Evolutionary conservation across 148 eudicot genomes (phyloP).

Genomic region (Rhododendron kiyosumense): DNA sequence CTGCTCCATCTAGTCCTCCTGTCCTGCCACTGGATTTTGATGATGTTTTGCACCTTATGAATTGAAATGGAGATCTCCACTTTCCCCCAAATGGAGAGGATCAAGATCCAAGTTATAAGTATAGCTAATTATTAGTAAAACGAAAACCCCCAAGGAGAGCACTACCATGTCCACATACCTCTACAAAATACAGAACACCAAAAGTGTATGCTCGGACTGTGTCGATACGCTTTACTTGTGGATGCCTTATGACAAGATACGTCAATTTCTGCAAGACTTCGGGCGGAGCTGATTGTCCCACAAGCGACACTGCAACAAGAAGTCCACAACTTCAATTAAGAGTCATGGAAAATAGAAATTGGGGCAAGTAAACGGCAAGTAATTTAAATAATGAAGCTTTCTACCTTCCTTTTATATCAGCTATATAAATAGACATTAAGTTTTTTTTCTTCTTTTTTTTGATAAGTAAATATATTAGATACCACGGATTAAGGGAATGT

Average conservation of each 20-base stretch:
- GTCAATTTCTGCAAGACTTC: slow-evolving; percentile 83
- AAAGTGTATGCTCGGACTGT: slow-evolving; percentile 95
- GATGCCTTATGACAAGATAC: slow-evolving; percentile 78
- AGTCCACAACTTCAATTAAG: background rate
- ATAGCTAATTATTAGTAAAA: background rate
- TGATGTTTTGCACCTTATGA: background rate
- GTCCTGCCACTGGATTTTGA: background rate
- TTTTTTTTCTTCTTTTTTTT: too few relatives aligned
- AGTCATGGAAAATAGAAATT: background rate
- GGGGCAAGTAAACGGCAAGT: background rate
- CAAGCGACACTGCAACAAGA: slow-evolving; percentile 62
- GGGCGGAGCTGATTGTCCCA: slow-evolving; percentile 91
- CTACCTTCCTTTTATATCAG: background rate
- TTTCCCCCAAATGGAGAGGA: background rate
- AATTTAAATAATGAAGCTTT: background rate
- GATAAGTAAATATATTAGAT: too few relatives aligned
- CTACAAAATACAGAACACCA: slow-evolving; percentile 87
- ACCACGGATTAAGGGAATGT: too few relatives aligned
- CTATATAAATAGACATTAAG: too few relatives aligned
- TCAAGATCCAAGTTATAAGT: background rate
- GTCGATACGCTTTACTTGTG: slow-evolving; percentile 80
- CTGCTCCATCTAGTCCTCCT: background rate
- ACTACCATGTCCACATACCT: slow-evolving; percentile 39
- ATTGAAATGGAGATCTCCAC: background rate
- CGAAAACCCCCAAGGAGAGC: background rate